Conservation (phyloP, 345 rosid genomes). For the Eucalyptus marginata region DNA sequence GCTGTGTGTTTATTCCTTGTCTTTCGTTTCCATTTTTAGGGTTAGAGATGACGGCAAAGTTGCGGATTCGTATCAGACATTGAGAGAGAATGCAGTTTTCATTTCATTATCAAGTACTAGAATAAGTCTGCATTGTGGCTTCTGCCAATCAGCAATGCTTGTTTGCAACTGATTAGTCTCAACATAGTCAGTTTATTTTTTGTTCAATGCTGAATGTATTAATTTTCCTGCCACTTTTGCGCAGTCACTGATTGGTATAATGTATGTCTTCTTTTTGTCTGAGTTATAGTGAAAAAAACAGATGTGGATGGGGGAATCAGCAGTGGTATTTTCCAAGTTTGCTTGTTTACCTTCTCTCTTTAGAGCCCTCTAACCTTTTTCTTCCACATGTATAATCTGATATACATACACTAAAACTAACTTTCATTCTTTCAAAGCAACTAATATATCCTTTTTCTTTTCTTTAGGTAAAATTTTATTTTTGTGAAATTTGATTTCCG, state of each 20-base stretch:
- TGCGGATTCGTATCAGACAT: neutral
- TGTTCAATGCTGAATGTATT: neutral
- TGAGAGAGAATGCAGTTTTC: neutral
- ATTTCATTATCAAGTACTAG: neutral
- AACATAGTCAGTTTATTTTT: neutral
- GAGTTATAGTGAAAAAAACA: slow-evolving; percentile 66
- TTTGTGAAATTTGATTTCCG: neutral
- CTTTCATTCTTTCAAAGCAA: neutral
- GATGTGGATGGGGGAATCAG: slow-evolving; percentile 90
- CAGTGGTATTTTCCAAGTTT: slow-evolving; percentile 45
- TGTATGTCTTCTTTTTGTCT: neutral
- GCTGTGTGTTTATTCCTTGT: neutral
- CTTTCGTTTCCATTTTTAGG: neutral
- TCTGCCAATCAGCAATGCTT: neutral
- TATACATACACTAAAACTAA: neutral
- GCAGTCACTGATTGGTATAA: neutral
- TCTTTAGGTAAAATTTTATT: too few species aligned
- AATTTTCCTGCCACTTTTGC: neutral
- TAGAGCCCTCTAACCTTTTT: neutral
- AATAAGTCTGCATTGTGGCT: neutral
- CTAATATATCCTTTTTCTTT: neutral
- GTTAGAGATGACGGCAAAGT: neutral
- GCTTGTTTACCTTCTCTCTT: neutral
- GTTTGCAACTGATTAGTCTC: neutral
- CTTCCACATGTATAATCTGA: neutral